Evolutionary conservation across 805 yeast genomes (phyloP).

Genomic region (Starmerella potacharoeniae): DNA sequence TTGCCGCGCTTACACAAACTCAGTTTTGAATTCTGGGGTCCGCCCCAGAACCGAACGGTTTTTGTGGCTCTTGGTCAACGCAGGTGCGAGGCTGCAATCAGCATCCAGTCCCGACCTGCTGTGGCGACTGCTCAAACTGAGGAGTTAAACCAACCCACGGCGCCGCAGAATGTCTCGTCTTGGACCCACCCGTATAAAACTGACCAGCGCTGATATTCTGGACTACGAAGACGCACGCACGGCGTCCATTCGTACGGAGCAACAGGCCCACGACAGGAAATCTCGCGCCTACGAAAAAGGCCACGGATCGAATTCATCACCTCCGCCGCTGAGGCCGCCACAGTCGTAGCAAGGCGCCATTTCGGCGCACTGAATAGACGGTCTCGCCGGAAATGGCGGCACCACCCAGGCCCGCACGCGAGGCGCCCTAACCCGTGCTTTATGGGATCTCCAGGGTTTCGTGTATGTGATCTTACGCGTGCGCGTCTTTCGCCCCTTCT

Average conservation of each 20-base stretch:
- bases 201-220: slow-evolving; percentile 38
- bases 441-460: background rate
- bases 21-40: background rate
- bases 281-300: background rate
- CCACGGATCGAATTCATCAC: background rate
- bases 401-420: too few species aligned
- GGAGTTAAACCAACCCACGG: too few species aligned
- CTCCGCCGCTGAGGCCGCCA: too few species aligned
- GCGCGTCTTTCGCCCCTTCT: background rate
- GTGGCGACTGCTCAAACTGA: too few species aligned
- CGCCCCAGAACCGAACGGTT: background rate
- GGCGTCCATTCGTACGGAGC: slow-evolving; percentile 2
- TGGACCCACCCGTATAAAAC: slow-evolving; percentile 46
- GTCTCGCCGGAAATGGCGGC: too few species aligned
- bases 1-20: background rate
- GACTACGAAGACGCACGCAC: slow-evolving; percentile 35
- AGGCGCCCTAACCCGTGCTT: background rate
- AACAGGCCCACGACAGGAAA: background rate
- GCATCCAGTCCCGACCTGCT: too few species aligned
- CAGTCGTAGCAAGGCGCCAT: too few species aligned
- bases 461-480: background rate
- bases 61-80: background rate
- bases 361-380: too few species aligned
- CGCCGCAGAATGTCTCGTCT: slow-evolving; percentile 5
- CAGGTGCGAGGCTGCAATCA: too few species aligned